A percentile compares a stretch with the other conserved stretches of the same genome.
phyloP scores from a whole-genome alignment of 164 flowering plant genomes.

The Aristolochia contorta region DNA sequence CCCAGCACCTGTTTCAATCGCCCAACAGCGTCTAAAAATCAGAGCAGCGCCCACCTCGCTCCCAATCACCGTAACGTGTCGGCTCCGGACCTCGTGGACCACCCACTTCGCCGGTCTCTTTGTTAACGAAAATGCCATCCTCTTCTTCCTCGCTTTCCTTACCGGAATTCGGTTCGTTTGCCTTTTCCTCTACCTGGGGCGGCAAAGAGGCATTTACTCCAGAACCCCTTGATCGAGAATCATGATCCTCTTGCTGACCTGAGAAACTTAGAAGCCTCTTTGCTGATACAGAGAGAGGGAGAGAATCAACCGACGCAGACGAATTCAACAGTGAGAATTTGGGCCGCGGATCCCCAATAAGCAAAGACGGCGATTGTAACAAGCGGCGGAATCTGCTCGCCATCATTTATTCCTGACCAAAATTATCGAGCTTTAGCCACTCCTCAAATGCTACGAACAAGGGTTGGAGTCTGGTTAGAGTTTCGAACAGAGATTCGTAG shows the following conservation, averaged over 20 bases:
- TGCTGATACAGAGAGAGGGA: background rate
- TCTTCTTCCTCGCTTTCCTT: background rate
- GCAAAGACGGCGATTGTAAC: conserved; percentile 8
- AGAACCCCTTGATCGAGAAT: background rate
- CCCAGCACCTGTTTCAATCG: too few species aligned
- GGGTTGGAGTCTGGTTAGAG: too few species aligned
- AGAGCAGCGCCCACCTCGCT: conserved; percentile 53
- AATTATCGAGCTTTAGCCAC: too few species aligned
- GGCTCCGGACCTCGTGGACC: conserved; percentile 16
- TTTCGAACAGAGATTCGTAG: too few species aligned
- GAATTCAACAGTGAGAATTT: background rate
- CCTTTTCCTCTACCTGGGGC: background rate
- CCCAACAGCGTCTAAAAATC: conserved; percentile 31
- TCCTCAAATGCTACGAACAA: too few species aligned
- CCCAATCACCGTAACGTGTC: conserved; percentile 40
- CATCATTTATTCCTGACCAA: conserved; percentile 2
- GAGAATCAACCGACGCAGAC: background rate
- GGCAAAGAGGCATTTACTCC: conserved; percentile 1
- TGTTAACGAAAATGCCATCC: conserved; percentile 17
- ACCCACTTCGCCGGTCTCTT: conserved; percentile 11
- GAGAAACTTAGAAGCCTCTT: background rate
- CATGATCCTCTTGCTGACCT: background rate
- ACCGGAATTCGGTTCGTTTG: background rate
- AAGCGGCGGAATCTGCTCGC: conserved; percentile 13
- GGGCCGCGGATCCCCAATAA: conserved; percentile 3